Base-by-base conservation (phyloP, 2,329 filamentous ascomycete genomes). In the Aspergillus costaricaensis region DNA sequence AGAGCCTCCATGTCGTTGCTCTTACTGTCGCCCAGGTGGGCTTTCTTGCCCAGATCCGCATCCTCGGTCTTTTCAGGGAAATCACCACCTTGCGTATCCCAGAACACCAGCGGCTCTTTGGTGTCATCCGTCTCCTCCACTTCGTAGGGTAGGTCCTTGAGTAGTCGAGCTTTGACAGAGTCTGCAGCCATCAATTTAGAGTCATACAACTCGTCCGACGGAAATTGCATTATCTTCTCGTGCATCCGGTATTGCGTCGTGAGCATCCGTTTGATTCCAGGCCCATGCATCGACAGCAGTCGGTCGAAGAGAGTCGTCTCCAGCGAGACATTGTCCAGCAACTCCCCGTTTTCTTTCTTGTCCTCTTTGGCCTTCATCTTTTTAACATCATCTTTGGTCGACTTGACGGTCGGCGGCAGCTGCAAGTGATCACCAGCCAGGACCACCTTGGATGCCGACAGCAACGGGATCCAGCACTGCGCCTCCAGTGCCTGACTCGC, bases 181-280 rank as follows among this genome's bases (percentile, higher is more conserved):
- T 94, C 91, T 1, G 90, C 92, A 0, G 95, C 94, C 2, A 93
- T 80, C 1, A 99, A 85, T 69, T 89, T 88, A 2, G 85, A 86
- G 62, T 91, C 91, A 77, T 99, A 99, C 10, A 98, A 82, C 72
- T 94, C 88, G 63, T 91, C 85, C 0, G 94, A 97, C 0, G 95
- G 94, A 70, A 97, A 99, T 6, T 87, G 85, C 93, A 98, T 98
- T 69, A 99, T 98, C 57, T 83, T 87, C 71, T 96, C 90, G 73
- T 99, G 92, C 95, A 99, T 99, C 39, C 95, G 92, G 76, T 99
- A 99, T 78, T 99, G 95, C 4, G 90, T 96, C 4, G 92, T 98
- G 23, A 99, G 85, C 91, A 98, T 96, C 55, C 91, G 84, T 80
- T 98, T 98, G 79, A 99, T 92, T 4, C 81, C 82, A 1, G 87